phyloP scores from a whole-genome alignment of 306 rosid species.

The Medicago ruthenica region DNA sequence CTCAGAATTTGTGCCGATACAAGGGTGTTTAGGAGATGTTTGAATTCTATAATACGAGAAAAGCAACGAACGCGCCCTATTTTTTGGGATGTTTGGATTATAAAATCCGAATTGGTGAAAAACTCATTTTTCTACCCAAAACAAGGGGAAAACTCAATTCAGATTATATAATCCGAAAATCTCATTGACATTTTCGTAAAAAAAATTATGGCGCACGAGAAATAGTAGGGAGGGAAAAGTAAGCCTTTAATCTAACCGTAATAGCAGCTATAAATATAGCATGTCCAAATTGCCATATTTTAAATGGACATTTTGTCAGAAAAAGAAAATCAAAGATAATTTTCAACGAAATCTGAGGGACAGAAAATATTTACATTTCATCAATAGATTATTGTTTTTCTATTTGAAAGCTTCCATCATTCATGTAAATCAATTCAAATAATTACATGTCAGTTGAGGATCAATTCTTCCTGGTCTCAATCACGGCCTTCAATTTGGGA shows the following conservation, averaged over 20 bases:
- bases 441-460: slow-evolving; percentile 9
- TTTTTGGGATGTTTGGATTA: too few relatives aligned
- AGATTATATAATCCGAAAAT: too few relatives aligned
- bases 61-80: too few relatives aligned
- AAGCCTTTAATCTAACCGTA: not conserved
- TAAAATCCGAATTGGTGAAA: too few relatives aligned
- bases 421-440: slow-evolving; percentile 2
- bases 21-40: too few relatives aligned
- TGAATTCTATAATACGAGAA: too few relatives aligned
- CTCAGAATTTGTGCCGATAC: too few relatives aligned
- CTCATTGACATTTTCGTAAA: slow-evolving; percentile 5
- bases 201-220: too few relatives aligned
- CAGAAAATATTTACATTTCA: slow-evolving; percentile 29
- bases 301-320: not conserved
- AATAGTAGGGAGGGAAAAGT: too few relatives aligned
- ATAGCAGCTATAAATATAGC: slow-evolving; percentile 18
- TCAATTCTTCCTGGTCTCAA: slow-evolving; percentile 36
- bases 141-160: too few relatives aligned
- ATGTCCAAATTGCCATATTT: slow-evolving; percentile 4
- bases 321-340: not conserved
- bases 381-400: not conserved
- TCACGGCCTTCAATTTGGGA: slow-evolving; percentile 34
- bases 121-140: too few relatives aligned
- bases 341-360: slow-evolving; percentile 28
- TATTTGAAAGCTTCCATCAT: not conserved